Evolutionary conservation across 2,329 filamentous ascomycete species (phyloP).

Genomic region (Fusarium lyarnte): DNA sequence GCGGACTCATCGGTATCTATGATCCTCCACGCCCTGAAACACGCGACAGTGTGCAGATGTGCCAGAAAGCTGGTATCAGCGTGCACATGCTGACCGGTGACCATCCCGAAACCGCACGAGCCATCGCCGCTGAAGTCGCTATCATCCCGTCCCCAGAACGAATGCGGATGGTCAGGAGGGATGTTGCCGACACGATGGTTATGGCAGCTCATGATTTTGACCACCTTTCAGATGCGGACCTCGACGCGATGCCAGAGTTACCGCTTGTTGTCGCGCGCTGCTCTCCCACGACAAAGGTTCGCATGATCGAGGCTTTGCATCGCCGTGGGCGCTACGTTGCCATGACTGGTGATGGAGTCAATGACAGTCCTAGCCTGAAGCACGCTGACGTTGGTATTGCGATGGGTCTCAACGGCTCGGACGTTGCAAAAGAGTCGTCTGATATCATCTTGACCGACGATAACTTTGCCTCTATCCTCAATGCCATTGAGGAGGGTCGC

Average conservation of each 20-base stretch:
- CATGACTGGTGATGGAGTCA: constrained; percentile 78
- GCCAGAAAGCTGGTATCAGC: constrained; percentile 66
- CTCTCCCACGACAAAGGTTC: constrained; percentile 75
- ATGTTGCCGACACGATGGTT: constrained; percentile 65
- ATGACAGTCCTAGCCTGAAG: constrained; percentile 74
- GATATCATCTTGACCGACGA: constrained; percentile 75
- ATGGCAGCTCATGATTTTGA: constrained; percentile 74
- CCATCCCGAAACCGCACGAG: constrained; percentile 67
- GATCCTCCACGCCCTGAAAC: constrained; percentile 74
- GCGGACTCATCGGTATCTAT: constrained; percentile 73
- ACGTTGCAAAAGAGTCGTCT: constrained; percentile 74
- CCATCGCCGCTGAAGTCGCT: constrained; percentile 68
- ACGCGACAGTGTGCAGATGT: constrained; percentile 60
- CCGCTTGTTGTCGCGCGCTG: constrained; percentile 77
- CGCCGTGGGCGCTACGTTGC: constrained; percentile 69
- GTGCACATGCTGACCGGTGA: constrained; percentile 75
- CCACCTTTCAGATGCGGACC: constrained; percentile 67
- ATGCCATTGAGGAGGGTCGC: constrained; percentile 70
- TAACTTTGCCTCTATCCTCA: constrained; percentile 64
- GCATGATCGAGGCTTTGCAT: constrained; percentile 79
- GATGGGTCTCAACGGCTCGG: constrained; percentile 71
- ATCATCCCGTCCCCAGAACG: constrained; percentile 62
- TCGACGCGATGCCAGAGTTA: constrained; percentile 69
- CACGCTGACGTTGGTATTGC: constrained; percentile 75
- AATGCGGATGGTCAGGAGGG: constrained; percentile 53